Conservation (phyloP, 1,284 basidiomycete genomes). For the Puccinia triticina region DNA sequence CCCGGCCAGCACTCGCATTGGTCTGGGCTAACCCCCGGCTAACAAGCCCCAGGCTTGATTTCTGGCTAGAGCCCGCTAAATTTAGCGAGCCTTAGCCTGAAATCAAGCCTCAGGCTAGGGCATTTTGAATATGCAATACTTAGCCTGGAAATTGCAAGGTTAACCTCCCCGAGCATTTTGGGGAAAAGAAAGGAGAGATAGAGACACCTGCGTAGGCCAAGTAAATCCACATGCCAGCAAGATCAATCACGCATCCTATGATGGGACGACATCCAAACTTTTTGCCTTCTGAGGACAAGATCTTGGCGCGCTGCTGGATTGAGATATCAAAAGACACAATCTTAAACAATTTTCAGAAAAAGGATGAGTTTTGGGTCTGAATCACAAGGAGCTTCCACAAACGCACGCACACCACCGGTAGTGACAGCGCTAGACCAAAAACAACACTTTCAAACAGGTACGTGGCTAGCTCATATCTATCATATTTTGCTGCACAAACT, state of each 20-base stretch:
- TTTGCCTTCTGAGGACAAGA: not conserved
- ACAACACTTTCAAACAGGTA: conserved; percentile 1
- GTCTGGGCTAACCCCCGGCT: not conserved
- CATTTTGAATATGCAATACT: not conserved
- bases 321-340: not conserved
- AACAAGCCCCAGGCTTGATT: not conserved
- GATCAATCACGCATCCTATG: no score
- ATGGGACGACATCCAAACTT: no score
- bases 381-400: not conserved
- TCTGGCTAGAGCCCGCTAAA: not conserved
- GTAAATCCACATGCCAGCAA: not conserved
- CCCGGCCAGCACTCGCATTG: not conserved
- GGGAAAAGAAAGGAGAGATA: not conserved
- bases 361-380: not conserved
- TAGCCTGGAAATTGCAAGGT: not conserved
- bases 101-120: not conserved
- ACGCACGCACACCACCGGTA: not conserved
- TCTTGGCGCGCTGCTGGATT: not conserved
- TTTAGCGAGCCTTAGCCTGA: not conserved
- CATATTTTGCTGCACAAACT: not conserved
- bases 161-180: not conserved
- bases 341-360: conserved; percentile 4
- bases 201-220: not conserved
- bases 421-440: not conserved
- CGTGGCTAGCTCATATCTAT: no score